Evolutionary conservation across 306 rosid genomes (phyloP).

Genomic region (Quercus rubra): DNA sequence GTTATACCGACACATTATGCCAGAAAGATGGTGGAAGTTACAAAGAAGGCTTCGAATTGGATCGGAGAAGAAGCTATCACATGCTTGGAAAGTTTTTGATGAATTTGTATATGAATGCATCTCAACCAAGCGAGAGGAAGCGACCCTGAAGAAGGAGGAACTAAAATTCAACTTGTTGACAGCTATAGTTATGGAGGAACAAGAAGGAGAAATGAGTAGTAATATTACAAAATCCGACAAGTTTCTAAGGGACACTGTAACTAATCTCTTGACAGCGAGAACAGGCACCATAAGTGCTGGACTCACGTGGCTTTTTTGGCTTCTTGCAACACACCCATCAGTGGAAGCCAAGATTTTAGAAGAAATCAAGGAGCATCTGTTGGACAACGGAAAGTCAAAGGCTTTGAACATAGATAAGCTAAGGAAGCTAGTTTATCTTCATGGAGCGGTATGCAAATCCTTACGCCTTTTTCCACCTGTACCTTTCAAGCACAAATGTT

Average conservation of each 20-base stretch:
- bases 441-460: slow-evolving; percentile 47
- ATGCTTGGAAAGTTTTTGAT: no score
- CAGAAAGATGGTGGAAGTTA: slow-evolving; percentile 4
- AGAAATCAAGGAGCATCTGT: slow-evolving; percentile 25
- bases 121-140: no score
- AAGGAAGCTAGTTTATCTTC: slow-evolving; percentile 40
- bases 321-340: slow-evolving; percentile 36
- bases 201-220: not conserved
- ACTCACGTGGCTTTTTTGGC: slow-evolving; percentile 51
- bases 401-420: slow-evolving; percentile 16
- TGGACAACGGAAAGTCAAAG: not conserved
- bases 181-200: slow-evolving; percentile 11
- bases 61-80: not conserved
- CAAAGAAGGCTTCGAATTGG: slow-evolving; percentile 8
- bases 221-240: not conserved
- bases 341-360: slow-evolving; percentile 41
- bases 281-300: slow-evolving; percentile 40
- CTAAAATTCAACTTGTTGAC: slow-evolving; percentile 13
- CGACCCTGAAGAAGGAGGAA: no score
- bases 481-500: slow-evolving; percentile 32
- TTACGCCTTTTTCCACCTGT: slow-evolving; percentile 48
- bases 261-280: slow-evolving; percentile 35
- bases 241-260: slow-evolving; percentile 42
- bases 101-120: not conserved
- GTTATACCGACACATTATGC: slow-evolving; percentile 6